Evolutionary conservation across 176 grass and related monocot species (phyloP).

Genomic region (Oryza glumipatula): DNA sequence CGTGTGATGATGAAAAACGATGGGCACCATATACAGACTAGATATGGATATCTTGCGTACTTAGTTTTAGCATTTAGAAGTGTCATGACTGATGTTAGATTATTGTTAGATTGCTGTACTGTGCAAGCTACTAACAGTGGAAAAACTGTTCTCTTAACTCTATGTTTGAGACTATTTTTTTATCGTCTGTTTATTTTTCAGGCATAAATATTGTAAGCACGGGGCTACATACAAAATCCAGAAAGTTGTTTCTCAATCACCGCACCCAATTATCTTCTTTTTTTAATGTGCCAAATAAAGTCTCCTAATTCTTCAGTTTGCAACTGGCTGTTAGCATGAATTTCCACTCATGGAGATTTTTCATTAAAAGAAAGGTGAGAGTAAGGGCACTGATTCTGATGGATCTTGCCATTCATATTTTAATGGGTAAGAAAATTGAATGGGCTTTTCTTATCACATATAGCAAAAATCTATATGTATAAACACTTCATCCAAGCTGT

Average conservation of each 20-base stretch:
- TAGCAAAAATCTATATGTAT: not conserved
- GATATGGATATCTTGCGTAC: not conserved
- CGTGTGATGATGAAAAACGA: not conserved
- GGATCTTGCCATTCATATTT: not conserved
- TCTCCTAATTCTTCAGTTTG: not conserved
- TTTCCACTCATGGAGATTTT: not conserved
- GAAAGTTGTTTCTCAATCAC: not conserved
- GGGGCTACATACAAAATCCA: not conserved
- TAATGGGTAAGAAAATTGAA: not conserved
- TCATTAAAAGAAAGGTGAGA: too few relatives aligned
- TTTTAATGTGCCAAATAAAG: not conserved
- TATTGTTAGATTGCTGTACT: not conserved
- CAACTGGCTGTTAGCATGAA: not conserved
- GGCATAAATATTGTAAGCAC: not conserved
- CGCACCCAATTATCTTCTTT: not conserved
- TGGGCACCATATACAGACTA: not conserved
- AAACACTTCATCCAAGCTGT: not conserved
- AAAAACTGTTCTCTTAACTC: not conserved
- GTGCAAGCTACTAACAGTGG: too few relatives aligned
- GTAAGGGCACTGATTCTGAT: not conserved
- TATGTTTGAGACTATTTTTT: constrained; percentile 13
- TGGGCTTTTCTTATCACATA: not conserved
- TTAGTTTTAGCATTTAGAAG: not conserved
- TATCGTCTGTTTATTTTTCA: not conserved
- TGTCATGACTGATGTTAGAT: constrained; percentile 14